Percentiles rank a stretch among this genome's conserved stretches.
Evolutionary conservation across 306 rosid genomes (phyloP).

Genomic region (Morella rubra): DNA sequence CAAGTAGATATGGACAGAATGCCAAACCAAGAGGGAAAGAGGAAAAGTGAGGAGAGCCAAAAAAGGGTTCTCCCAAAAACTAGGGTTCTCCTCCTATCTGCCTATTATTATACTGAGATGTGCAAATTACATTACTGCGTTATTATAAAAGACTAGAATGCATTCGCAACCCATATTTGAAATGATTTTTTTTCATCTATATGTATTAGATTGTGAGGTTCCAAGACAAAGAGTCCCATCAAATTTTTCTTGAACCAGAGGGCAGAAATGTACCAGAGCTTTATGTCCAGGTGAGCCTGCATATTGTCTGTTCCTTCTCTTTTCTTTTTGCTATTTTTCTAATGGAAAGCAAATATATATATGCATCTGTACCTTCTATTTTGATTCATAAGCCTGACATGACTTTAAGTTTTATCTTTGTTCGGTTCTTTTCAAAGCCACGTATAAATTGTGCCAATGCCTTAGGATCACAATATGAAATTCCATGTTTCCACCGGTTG

Average conservation of each 20-base stretch:
- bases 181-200: not conserved
- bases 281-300: constrained; percentile 79
- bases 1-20: too few species aligned
- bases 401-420: not conserved
- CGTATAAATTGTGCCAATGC: not conserved
- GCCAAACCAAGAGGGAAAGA: too few species aligned
- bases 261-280: constrained; percentile 93
- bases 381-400: not conserved
- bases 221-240: constrained; percentile 94
- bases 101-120: too few species aligned
- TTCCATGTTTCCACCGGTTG: not conserved
- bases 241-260: constrained; percentile 98
- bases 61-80: too few species aligned
- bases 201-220: constrained; percentile 75
- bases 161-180: not conserved
- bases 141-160: too few species aligned
- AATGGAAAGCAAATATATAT: not conserved
- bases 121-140: too few species aligned
- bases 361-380: not conserved
- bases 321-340: not conserved
- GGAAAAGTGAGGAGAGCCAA: too few species aligned
- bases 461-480: not conserved
- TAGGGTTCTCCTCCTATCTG: too few species aligned
- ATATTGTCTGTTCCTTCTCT: not conserved
- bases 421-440: not conserved